Evolutionary conservation across 176 grass and related monocot genomes (phyloP).

Genomic region (Aegilops tauschii): DNA sequence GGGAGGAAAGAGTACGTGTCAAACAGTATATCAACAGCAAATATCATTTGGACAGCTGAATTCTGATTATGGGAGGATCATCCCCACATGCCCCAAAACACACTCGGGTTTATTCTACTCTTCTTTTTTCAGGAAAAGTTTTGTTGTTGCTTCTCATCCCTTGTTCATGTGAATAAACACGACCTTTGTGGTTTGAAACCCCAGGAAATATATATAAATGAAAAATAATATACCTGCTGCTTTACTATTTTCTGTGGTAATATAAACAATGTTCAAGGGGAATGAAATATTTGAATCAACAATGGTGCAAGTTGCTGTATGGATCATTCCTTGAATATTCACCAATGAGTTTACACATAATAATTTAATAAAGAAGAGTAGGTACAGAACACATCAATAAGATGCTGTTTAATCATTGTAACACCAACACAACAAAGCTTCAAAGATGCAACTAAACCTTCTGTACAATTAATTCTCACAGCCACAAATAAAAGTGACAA

Average conservation of each 20-base stretch:
- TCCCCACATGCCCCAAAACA: neutral
- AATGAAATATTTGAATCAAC: neutral
- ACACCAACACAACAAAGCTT: neutral
- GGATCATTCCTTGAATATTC: neutral
- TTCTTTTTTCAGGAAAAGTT: neutral
- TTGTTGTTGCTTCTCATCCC: neutral
- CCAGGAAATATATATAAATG: neutral
- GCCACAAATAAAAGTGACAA: neutral
- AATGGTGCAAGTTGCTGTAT: neutral
- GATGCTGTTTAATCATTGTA: conserved; percentile 8
- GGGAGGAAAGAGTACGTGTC: too few relatives aligned
- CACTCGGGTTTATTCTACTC: neutral
- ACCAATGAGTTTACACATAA: neutral
- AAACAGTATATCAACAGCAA: too few relatives aligned
- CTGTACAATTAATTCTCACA: neutral
- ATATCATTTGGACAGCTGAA: too few relatives aligned
- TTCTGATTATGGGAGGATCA: too few relatives aligned
- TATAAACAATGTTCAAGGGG: neutral
- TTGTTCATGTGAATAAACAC: neutral
- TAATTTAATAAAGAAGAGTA: neutral
- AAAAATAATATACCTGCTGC: neutral
- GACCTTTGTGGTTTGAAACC: neutral
- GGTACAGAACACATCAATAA: neutral
- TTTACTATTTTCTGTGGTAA: neutral
- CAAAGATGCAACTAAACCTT: neutral